Evolutionary conservation across 495 filamentous ascomycete genomes (phyloP), one percentile per base, ranked within the genome.

Genomic region (Cudoniella acicularis): DNA sequence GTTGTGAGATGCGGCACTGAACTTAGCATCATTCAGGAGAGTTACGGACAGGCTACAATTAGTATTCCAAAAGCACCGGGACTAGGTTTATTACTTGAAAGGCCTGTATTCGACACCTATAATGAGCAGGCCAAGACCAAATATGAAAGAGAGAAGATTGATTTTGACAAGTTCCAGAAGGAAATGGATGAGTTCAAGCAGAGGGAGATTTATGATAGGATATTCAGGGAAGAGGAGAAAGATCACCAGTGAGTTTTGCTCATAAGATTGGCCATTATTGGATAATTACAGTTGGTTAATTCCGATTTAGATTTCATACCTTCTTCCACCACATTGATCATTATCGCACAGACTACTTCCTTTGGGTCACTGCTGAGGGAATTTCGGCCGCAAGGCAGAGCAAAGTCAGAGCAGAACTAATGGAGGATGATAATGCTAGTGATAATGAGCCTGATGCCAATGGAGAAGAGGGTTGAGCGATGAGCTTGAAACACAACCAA

Each of bases 31-130:
- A 90, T 98, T 57, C 64, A 70, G 0, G 84, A 96, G 48, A 86
- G 82, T 30, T 93, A 89, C 63, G 78, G 81, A 1, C 69, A 78
- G 0, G 72, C 77, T 2, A 82, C 81, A n/a, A 82, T 96, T 60
- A 85, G 84, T 48, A 95, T 99, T 56, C 95, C 93, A 40, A 98
- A 98, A 74, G 94, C 91, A 1, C 94, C 94, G 0, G 86, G 89
- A 0, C 73, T 98, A 13, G 94, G 94, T 0, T 75, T 99, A 16
- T 77, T 97, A 46, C 80, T 99, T 11, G 95, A 98, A 67, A 77
- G 88, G 6, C 94, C 94, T 22, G 87, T 97, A 1, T 98, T 99
- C 63, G 86, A 90, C 47, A 81, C 69, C 47, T 97, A 96, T 68
- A 98, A 96, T 67, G 71, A 74, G 46, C 77, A 76, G 52, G 76